These are phyloP conservation scores for Citeromyces matritensis DNA, from an alignment of 805 yeast genomes.

Conservation along the genomic window DNA sequence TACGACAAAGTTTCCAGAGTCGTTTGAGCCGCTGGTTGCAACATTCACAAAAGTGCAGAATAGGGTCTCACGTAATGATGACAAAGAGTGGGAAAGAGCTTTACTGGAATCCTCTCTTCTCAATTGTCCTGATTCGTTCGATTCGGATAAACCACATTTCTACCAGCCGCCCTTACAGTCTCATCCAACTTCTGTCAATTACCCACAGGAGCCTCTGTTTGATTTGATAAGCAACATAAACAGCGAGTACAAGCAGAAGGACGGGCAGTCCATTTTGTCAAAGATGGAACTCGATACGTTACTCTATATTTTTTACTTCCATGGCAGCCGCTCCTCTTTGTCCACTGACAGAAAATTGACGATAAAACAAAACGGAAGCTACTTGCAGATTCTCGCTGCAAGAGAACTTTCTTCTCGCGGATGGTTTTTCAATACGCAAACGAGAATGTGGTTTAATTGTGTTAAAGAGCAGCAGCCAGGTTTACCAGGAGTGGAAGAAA, in stretches of 20 bases:
- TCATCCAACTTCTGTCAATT: slow-evolving; percentile 80
- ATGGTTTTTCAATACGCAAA: slow-evolving; percentile 65
- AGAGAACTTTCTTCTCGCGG: slow-evolving; percentile 65
- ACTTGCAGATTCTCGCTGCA: slow-evolving; percentile 66
- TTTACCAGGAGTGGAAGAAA: slow-evolving; percentile 5
- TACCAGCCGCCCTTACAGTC: slow-evolving; percentile 60
- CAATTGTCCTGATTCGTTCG: slow-evolving; percentile 88
- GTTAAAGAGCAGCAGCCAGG: slow-evolving; percentile 20
- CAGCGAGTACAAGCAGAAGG: slow-evolving; percentile 7
- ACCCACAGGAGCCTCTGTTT: slow-evolving; percentile 75
- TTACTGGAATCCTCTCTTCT: slow-evolving; percentile 60
- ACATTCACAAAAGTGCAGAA: slow-evolving; percentile 16
- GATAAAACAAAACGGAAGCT: slow-evolving; percentile 24
- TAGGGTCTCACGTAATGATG: slow-evolving; percentile 10
- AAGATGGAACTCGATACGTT: slow-evolving; percentile 79
- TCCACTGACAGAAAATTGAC: not conserved
- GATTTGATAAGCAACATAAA: slow-evolving; percentile 21
- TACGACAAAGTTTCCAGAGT: no score
- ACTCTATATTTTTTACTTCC: slow-evolving; percentile 85
- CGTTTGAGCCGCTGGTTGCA: slow-evolving; percentile 8
- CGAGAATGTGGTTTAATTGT: slow-evolving; percentile 69
- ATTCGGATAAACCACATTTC: slow-evolving; percentile 67
- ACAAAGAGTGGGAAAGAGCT: no score
- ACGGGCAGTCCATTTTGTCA: slow-evolving; percentile 41
- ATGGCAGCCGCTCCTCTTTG: slow-evolving; percentile 13